Conservation (phyloP, 805 yeast genomes). For the Ogataea nakhonphanomensis region DNA sequence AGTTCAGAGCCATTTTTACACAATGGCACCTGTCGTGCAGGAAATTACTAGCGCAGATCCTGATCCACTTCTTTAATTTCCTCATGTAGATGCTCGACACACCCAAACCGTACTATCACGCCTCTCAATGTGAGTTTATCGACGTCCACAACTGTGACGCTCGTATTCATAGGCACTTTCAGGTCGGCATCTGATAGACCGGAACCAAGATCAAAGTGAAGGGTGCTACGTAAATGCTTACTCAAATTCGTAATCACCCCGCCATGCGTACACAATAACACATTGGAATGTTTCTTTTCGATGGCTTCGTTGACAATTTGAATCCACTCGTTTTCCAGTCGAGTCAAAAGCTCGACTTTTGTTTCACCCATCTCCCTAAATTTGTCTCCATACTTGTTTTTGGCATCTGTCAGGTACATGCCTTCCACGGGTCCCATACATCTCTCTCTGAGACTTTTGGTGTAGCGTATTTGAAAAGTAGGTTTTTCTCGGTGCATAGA, state of each 20-base stretch:
- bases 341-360: conserved; percentile 39
- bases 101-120: conserved; percentile 54
- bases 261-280: conserved; percentile 72
- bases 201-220: conserved; percentile 36
- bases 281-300: conserved; percentile 39
- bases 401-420: conserved; percentile 64
- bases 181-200: conserved; percentile 39
- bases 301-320: conserved; percentile 37
- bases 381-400: conserved; percentile 49
- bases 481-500: conserved; percentile 19
- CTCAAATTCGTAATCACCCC: conserved; percentile 68
- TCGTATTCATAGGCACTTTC: conserved; percentile 70
- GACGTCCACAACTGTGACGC: conserved; percentile 64
- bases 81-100: conserved; percentile 64
- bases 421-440: conserved; percentile 80
- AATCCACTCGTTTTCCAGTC: conserved; percentile 50
- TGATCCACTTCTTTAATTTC: conserved; percentile 50
- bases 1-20: background rate
- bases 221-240: conserved; percentile 44
- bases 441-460: conserved; percentile 62
- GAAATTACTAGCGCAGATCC: conserved; percentile 11
- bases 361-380: conserved; percentile 69
- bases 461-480: conserved; percentile 29
- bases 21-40: background rate
- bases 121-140: conserved; percentile 38